phyloP scores from a whole-genome alignment of 1,284 basidiomycete species.

The Trichosporon asahii region DNA sequence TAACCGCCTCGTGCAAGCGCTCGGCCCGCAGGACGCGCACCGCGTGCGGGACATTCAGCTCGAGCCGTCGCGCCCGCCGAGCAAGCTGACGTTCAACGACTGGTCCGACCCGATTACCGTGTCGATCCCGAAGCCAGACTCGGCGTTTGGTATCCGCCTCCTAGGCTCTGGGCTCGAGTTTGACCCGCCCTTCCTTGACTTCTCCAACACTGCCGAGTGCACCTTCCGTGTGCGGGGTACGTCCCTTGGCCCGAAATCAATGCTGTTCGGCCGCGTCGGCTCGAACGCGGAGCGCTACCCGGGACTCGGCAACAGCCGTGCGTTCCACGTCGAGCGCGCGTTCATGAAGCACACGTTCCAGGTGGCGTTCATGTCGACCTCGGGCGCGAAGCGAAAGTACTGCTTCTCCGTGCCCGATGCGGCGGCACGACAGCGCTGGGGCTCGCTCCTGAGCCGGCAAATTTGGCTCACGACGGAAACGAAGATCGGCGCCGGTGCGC shows the following conservation, averaged over 20 bases:
- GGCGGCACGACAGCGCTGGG: constrained; percentile 70
- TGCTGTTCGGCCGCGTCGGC: constrained; percentile 75
- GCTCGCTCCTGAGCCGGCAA: constrained; percentile 64
- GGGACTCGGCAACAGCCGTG: constrained; percentile 69
- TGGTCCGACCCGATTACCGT: constrained; percentile 81
- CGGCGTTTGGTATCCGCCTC: constrained; percentile 71
- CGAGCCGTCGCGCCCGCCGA: constrained; percentile 65
- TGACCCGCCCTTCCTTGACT: constrained; percentile 75
- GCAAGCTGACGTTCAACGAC: constrained; percentile 72
- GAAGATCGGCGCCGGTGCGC: constrained; percentile 47
- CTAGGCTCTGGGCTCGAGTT: constrained; percentile 80
- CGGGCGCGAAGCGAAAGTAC: constrained; percentile 70
- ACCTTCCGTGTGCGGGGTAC: constrained; percentile 82
- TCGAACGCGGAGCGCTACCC: constrained; percentile 74
- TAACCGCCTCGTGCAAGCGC: constrained; percentile 70
- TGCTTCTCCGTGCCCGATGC: constrained; percentile 86
- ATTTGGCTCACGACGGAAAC: constrained; percentile 68
- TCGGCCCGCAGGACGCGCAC: constrained; percentile 51
- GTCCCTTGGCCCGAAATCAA: constrained; percentile 71
- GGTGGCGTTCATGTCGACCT: constrained; percentile 72
- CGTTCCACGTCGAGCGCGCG: constrained; percentile 75
- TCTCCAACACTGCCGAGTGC: constrained; percentile 68
- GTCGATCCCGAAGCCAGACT: constrained; percentile 74
- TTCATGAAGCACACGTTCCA: constrained; percentile 95
- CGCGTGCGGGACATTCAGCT: constrained; percentile 57